phyloP scores from a whole-genome alignment of 2,329 filamentous ascomycete species.

The Claviceps citrina region DNA sequence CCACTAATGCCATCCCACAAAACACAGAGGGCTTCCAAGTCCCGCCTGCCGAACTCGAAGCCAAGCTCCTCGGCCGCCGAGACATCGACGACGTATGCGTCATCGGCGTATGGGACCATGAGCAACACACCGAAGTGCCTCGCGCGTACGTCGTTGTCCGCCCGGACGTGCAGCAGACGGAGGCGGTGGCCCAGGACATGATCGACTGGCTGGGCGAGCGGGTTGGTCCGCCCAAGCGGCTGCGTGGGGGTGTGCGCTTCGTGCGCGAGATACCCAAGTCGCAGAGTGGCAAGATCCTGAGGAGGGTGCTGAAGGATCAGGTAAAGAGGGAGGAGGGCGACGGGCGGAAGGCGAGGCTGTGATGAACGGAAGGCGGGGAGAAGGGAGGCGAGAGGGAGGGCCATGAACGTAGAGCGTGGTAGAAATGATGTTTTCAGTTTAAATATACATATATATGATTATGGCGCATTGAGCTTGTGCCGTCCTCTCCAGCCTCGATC shows the following conservation, averaged over 20 bases:
- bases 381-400: no score
- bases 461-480: no score
- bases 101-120: constrained; percentile 42
- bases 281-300: constrained; percentile 34
- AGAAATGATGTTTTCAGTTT: no score
- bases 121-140: constrained; percentile 52
- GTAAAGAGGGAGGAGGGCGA: constrained; percentile 20
- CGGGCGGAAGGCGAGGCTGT: constrained; percentile 22
- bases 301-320: constrained; percentile 33
- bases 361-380: no score
- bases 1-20: not conserved
- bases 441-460: no score
- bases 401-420: no score
- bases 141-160: constrained; percentile 27
- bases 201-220: constrained; percentile 31
- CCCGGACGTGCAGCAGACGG: constrained; percentile 20
- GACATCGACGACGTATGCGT: constrained; percentile 46
- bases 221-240: constrained; percentile 50
- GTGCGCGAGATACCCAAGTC: constrained; percentile 57
- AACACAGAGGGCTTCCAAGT: constrained; percentile 49
- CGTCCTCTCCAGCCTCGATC: no score
- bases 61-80: constrained; percentile 27
- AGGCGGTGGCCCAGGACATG: constrained; percentile 21
- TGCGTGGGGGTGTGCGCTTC: constrained; percentile 57
- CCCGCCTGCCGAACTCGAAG: constrained; percentile 50